Evolutionary conservation across 2,329 filamentous ascomycete genomes (phyloP), one percentile per base, ranked within the genome.

Genomic region (Tothia fuscella): DNA sequence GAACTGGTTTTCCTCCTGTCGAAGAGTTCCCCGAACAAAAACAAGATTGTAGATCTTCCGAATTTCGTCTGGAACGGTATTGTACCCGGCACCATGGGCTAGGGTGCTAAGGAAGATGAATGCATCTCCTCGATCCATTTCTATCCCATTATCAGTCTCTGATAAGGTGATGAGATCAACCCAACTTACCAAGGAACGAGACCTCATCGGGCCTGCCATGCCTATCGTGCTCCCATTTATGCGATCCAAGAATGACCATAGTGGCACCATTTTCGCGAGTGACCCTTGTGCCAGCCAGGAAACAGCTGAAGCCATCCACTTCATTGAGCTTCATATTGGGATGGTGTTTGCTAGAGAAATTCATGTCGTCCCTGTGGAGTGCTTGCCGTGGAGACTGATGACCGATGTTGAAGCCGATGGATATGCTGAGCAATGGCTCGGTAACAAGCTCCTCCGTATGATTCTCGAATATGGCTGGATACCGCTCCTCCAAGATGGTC

Each of bases 1-100:
- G 28, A 58, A 57, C 42, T 60, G 57, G 41, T 60, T 60, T 40
- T 60, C 57, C 42, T 60, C 56, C 6, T 53, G 51, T 9, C 57
- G 50, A 6, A 57, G 36, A 28, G 45, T 51, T 0, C 57, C 57
- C 3, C 51, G 48, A 6, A 52, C 40, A 30, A 60, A 58, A 45
- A 60, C 59, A 3, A 57, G 30, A 6, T 54, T 48, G 31, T 59
- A 49, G 30, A 59, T 45, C 9, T 47, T 53, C 12, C 57, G 52
- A 5, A 52, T 37, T 14, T 43, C 26, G 20, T 38, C 35, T 16
- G 10, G 6, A 10, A 38, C 20, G 10, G 13, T 13, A 24, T 38
- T 38, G 16, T 19, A 12, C 10, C 35, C 20, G 20, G 6, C 35
- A 19, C 35, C 35, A 16, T 38, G 35, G 14, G 9, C 9, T 9